Evolutionary conservation across 2,329 filamentous ascomycete species (phyloP).

Genomic region (Fusarium goolgardi): DNA sequence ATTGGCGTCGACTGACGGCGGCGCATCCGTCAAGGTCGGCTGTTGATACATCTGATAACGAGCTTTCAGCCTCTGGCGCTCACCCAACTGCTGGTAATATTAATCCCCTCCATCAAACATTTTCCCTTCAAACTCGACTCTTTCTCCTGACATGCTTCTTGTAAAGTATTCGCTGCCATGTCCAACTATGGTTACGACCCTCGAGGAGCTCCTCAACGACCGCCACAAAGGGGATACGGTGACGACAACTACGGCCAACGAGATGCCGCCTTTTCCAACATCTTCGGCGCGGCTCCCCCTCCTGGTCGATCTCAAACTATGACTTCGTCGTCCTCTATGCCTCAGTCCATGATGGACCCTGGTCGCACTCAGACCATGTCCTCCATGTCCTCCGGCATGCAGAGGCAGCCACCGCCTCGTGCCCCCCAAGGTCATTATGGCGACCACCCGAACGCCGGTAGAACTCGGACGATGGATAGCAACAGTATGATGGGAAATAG

Average conservation of each 20-base stretch:
- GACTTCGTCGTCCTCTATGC: slow-evolving; percentile 80
- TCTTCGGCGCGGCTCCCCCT: slow-evolving; percentile 89
- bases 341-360: slow-evolving; percentile 62
- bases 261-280: slow-evolving; percentile 95
- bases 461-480: slow-evolving; percentile 51
- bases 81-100: slow-evolving; percentile 39
- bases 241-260: slow-evolving; percentile 72
- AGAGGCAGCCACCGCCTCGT: slow-evolving; percentile 72
- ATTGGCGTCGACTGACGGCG: slow-evolving; percentile 49
- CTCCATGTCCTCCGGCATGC: slow-evolving; percentile 65
- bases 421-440: slow-evolving; percentile 56
- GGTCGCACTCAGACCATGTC: slow-evolving; percentile 86
- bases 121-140: slow-evolving; percentile 1
- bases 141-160: slow-evolving; percentile 27
- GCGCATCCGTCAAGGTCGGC: slow-evolving; percentile 50
- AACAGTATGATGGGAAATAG: slow-evolving; percentile 59
- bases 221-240: slow-evolving; percentile 60
- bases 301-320: slow-evolving; percentile 94
- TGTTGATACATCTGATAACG: slow-evolving; percentile 43
- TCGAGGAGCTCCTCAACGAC: slow-evolving; percentile 57
- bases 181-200: slow-evolving; percentile 69
- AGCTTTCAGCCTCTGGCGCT: slow-evolving; percentile 43
- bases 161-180: slow-evolving; percentile 56
- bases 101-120: slow-evolving; percentile 9
- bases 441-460: slow-evolving; percentile 50